A percentile compares a stretch with the other conserved stretches of the same genome.
Evolutionary conservation across 2,329 filamentous ascomycete genomes (phyloP).

Genomic region (Daldinia sp.): DNA sequence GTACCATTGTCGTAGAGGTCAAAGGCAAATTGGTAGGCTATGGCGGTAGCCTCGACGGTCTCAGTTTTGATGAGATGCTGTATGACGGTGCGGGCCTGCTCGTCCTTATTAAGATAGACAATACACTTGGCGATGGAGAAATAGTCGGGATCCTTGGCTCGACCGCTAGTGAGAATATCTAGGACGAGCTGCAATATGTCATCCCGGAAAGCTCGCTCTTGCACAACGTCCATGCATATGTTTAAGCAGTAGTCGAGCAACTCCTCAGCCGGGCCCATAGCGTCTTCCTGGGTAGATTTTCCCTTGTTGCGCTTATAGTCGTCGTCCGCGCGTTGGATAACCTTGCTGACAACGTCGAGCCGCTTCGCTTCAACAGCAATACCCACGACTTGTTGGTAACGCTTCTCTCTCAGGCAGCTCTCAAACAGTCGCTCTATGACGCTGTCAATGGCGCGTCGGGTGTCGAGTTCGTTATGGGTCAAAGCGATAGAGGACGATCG

Average conservation of each 20-base stretch:
- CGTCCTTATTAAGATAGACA: slow-evolving; percentile 92
- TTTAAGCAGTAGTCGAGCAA: slow-evolving; percentile 96
- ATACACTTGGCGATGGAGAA: slow-evolving; percentile 99
- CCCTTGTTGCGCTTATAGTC: slow-evolving; percentile 80
- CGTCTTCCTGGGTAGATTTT: slow-evolving; percentile 65
- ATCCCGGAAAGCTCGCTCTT: slow-evolving; percentile 86
- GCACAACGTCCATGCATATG: slow-evolving; percentile 98
- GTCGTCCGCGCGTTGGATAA: slow-evolving; percentile 89
- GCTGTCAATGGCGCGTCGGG: slow-evolving; percentile 82
- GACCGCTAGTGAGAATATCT: slow-evolving; percentile 88
- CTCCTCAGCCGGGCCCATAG: slow-evolving; percentile 79
- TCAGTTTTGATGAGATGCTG: slow-evolving; percentile 83
- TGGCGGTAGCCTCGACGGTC: slow-evolving; percentile 81
- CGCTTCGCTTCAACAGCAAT: slow-evolving; percentile 97
- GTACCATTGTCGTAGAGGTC: slow-evolving; percentile 99
- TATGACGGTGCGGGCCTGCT: slow-evolving; percentile 89
- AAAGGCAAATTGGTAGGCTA: slow-evolving; percentile 97
- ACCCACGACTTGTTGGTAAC: slow-evolving; percentile 95
- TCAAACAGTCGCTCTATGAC: slow-evolving; percentile 93
- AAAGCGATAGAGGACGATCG: slow-evolving; percentile 73
- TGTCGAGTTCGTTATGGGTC: slow-evolving; percentile 71
- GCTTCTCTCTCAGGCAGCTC: slow-evolving; percentile 84
- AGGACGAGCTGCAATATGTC: slow-evolving; percentile 92
- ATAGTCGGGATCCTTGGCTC: slow-evolving; percentile 88
- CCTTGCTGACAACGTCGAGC: slow-evolving; percentile 84